Base-by-base conservation (phyloP, 768 basidiomycete genomes). In the Punctularia strigosozonata region DNA sequence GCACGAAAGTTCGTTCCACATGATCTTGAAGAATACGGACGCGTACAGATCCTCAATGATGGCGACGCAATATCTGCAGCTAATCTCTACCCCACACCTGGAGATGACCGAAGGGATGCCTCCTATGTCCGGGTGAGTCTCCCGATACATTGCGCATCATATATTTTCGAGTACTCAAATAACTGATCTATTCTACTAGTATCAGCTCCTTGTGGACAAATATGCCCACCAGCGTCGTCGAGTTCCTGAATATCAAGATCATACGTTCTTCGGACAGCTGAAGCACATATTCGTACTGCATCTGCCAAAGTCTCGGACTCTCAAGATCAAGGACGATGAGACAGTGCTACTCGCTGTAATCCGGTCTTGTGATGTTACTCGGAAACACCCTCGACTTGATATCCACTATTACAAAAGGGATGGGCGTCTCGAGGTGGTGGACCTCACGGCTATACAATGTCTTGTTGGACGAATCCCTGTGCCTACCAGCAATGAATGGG, bases 201-300 rank as follows among this genome's bases (percentile, higher is more conserved):
- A 63, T 43, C 52, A 60, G 26, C 30, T 55, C 12, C 42, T 52
- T 28, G 47, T 62, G 14, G 62, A 65, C 43, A 41, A 28, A 21
- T 41, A 55, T 39, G 49, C 53, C 2, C 40, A 37, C 6, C 26
- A 43, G 13, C 41, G 28, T 7, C 37, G 43, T 2, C 31, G 33
- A 4, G 31, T 34, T 1, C 10, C 31, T 2, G 34, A 24, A 6
- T 36, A 38, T n/a, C 38, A 42, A 21, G 12, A 26, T 6, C 21
- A 31, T 13, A 46, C 50, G 12, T 61, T 55, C 43, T 66, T 48
- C 45, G 62, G 63, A 2, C 57, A 59, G 41, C 54, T 66, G 2
- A 41, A 53, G 34, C 37, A 50, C 25, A 52, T 66, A 14, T 44
- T 59, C 25, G 42, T 53, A 17, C 23, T 65, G 14, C 40, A 41